These are phyloP conservation scores for Gracilaria domingensis DNA, from an alignment of 23 red algal genomes.

Conservation along the genomic window DNA sequence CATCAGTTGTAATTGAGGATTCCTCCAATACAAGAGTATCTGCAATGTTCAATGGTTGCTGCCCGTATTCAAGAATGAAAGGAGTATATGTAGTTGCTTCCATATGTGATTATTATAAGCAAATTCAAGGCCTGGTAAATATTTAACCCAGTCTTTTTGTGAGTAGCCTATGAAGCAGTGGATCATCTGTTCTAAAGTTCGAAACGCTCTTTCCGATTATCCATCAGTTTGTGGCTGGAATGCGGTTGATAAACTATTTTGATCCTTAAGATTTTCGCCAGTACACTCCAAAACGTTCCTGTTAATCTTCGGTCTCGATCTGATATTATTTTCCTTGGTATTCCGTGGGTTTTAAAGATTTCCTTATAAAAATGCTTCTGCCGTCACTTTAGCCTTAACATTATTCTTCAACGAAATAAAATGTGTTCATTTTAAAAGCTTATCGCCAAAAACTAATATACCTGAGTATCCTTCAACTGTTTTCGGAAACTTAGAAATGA, in stretches of 20 bases:
- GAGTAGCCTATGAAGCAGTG: constrained; percentile 28
- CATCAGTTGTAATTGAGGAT: background rate
- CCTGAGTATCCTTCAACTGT: background rate
- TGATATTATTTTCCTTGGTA: constrained; percentile 29
- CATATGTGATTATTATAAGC: constrained; percentile 33
- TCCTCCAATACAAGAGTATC: background rate
- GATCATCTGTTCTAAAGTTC: constrained; percentile 26
- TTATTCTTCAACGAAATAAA: constrained; percentile 10
- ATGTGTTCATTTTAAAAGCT: constrained; percentile 29
- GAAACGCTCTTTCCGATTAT: constrained; percentile 38
- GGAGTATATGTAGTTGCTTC: constrained; percentile 35
- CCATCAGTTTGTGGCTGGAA: constrained; percentile 56
- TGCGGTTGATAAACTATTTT: constrained; percentile 39
- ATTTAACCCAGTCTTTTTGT: constrained; percentile 34
- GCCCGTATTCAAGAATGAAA: constrained; percentile 38
- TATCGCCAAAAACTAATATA: constrained; percentile 30
- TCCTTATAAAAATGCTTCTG: constrained; percentile 22
- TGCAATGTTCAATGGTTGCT: background rate
- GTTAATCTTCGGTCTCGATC: constrained; percentile 35
- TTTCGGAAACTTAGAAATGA: constrained; percentile 33
- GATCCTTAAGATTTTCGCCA: constrained; percentile 10
- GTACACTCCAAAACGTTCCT: constrained; percentile 12
- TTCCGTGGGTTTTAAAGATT: constrained; percentile 10
- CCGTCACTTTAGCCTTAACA: constrained; percentile 29
- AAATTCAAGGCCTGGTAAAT: constrained; percentile 42